Evolutionary conservation across 2,329 filamentous ascomycete species (phyloP), one percentile per base, ranked within the genome.

Genomic region (Fusarium sp.): DNA sequence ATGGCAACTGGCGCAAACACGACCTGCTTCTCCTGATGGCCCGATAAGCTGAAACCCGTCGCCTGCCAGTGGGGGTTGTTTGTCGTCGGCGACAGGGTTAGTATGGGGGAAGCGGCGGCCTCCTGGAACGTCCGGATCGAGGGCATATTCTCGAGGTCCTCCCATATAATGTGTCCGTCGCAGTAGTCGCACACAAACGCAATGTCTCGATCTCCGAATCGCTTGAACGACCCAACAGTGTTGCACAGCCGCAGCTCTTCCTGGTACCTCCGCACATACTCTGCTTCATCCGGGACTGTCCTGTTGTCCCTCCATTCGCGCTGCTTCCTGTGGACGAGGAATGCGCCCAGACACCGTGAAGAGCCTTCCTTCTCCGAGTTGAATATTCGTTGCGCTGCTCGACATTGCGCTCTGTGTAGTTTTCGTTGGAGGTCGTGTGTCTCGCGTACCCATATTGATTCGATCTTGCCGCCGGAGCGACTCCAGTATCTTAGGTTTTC

Each of bases 111-210:
- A 11, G 68, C 62, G 9, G 66, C 72, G 25, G 72, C 71, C 56
- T 74, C 75, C 58, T 76, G 77, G 25, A 76, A 75, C 8, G 78
- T 74, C 34, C 85, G 78, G 59, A 79, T 76, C 2, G 83, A 83
- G 6, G 86, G 86, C 78, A 88, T 84, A 53, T 77, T 79, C 67
- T 83, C 80, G 31, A 89, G 71, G 72, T 89, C 85, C 62, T 85
- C 81, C 87, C 87, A 89, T 20, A 89, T 77, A 23, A 89, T 78
- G 72, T 86, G 85, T 2, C 87, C 87, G 73, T 88, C 86, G 77
- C 87, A 89, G 73, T 84, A 89, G 77, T 89, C 86, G 78, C 87
- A 89, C 7, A 87, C 80, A 71, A 88, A 89, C 7, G 83, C 86
- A 51, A 87, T 81, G 64, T 88, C 86, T 38, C 77, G 74, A 31